These are phyloP conservation scores for Suhomyces chickasaworum DNA, from an alignment of 1,139 yeast genomes.

Conservation along the genomic window DNA sequence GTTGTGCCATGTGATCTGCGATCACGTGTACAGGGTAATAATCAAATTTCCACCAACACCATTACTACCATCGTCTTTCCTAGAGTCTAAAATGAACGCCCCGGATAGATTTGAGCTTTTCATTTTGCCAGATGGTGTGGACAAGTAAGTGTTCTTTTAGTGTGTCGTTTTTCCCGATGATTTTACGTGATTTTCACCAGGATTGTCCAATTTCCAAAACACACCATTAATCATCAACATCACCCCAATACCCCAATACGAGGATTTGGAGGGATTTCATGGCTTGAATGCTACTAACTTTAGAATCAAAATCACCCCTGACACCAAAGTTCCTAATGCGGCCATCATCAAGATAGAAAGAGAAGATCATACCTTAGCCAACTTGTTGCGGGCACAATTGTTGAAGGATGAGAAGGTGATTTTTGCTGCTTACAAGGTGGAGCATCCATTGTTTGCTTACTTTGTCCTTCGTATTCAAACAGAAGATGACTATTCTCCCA, in stretches of 20 bases:
- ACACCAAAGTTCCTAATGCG: slow-evolving; percentile 93
- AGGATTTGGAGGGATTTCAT: background rate
- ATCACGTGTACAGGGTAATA: slow-evolving; percentile 1
- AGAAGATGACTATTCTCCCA: slow-evolving; percentile 90
- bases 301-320: slow-evolving; percentile 84
- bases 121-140: slow-evolving; percentile 95
- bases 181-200: background rate
- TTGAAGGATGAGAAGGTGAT: slow-evolving; percentile 83
- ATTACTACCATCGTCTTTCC: background rate
- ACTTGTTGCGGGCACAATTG: slow-evolving; percentile 81
- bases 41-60: slow-evolving; percentile 1
- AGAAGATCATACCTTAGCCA: slow-evolving; percentile 96
- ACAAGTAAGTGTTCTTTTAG: slow-evolving; percentile 54
- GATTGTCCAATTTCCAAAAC: background rate
- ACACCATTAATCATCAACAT: background rate
- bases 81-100: slow-evolving; percentile 69
- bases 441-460: slow-evolving; percentile 95
- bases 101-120: slow-evolving; percentile 98
- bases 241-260: background rate
- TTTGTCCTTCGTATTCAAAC: slow-evolving; percentile 93
- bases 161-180: background rate
- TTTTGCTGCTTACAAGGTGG: slow-evolving; percentile 96
- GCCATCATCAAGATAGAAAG: slow-evolving; percentile 90
- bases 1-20: background rate
- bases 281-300: slow-evolving; percentile 19